Percentiles rank a stretch among this genome's conserved stretches.
Conservation (phyloP, 208 protist species). For the Leishmania turanica region DNA sequence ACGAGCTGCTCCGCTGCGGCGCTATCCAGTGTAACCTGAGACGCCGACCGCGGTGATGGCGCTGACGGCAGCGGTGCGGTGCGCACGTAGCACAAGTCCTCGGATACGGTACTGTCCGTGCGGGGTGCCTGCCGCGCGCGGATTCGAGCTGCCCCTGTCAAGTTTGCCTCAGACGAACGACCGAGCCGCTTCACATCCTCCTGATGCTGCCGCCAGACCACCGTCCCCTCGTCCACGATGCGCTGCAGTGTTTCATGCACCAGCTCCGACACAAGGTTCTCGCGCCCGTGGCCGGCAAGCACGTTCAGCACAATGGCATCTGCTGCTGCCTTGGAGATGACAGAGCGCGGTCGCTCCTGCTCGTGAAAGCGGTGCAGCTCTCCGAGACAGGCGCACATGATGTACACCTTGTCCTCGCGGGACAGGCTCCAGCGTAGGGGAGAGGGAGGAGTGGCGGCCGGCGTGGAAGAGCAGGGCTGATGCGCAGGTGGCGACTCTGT, state of each 20-base stretch:
- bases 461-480: background rate
- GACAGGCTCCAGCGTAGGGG: slow-evolving; percentile 13
- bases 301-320: slow-evolving; percentile 81
- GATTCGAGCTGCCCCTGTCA: background rate
- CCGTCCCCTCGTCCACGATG: slow-evolving; percentile 68
- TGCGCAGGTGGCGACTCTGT: background rate
- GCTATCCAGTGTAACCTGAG: background rate
- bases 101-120: background rate
- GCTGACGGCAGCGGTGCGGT: slow-evolving; percentile 6
- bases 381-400: slow-evolving; percentile 66
- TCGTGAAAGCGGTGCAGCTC: slow-evolving; percentile 67
- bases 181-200: slow-evolving; percentile 29
- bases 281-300: slow-evolving; percentile 67
- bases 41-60: background rate
- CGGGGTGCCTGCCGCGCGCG: background rate
- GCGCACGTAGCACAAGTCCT: slow-evolving; percentile 9
- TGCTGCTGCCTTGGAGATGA: slow-evolving; percentile 50
- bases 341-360: slow-evolving; percentile 53
- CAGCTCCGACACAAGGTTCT: slow-evolving; percentile 72
- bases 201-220: slow-evolving; percentile 61
- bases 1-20: slow-evolving; percentile 22
- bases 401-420: slow-evolving; percentile 56
- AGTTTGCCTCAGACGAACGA: background rate
- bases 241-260: slow-evolving; percentile 71
- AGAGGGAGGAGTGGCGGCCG: background rate